Conservation (phyloP, 2,329 filamentous ascomycete species). For the Neopestalotiopsis sp. region DNA sequence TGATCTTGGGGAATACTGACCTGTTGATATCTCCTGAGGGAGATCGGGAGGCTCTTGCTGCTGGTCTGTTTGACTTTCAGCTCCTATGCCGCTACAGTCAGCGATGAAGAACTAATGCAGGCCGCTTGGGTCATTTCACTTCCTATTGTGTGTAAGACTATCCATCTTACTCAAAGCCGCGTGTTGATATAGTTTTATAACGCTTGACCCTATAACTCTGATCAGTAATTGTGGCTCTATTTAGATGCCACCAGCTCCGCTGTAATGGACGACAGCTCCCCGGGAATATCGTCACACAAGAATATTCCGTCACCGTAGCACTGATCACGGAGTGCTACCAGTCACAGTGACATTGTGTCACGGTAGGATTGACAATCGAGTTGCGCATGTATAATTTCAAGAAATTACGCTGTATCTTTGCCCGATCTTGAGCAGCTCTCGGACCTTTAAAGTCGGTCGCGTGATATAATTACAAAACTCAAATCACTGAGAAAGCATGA, state of each 20-base stretch:
- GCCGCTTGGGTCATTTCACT: neutral
- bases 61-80: neutral
- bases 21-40: neutral
- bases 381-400: neutral
- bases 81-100: constrained; percentile 1
- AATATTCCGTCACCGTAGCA: neutral
- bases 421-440: too few relatives aligned
- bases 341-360: neutral
- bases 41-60: neutral
- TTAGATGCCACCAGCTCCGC: neutral
- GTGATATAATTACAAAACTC: too few relatives aligned
- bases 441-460: too few relatives aligned
- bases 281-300: neutral
- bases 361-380: neutral
- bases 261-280: too few relatives aligned
- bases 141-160: neutral
- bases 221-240: neutral
- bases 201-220: neutral
- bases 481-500: too few relatives aligned
- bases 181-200: neutral
- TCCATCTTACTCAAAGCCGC: neutral
- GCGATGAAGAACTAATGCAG: neutral
- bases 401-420: neutral
- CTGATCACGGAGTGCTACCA: neutral
- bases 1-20: neutral